Conservation (phyloP, 257 asterid genomes). For the Scutellaria barbata region DNA sequence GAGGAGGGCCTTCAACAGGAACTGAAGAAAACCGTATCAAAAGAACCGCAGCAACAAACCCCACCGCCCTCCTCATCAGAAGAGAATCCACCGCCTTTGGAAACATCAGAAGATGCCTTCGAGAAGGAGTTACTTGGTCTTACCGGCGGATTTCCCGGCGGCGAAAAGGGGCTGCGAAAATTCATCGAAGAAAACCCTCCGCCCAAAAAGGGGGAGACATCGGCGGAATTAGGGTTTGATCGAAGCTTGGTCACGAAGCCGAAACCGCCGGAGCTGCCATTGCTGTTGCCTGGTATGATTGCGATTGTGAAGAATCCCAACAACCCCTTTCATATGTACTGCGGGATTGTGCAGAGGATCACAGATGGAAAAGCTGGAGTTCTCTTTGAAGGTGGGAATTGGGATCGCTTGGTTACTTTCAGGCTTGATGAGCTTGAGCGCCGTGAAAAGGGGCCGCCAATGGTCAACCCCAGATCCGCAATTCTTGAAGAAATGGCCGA, state of each 20-base stretch:
- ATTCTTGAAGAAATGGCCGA: constrained; percentile 61
- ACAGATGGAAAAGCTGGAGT: constrained; percentile 91
- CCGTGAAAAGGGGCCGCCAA: constrained; percentile 81
- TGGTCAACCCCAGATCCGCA: constrained; percentile 79
- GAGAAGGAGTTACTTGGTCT: constrained; percentile 81
- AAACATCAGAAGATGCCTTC: constrained; percentile 58
- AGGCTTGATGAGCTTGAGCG: constrained; percentile 87
- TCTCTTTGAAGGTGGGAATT: constrained; percentile 87
- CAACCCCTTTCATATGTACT: constrained; percentile 75
- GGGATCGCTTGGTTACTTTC: constrained; percentile 77
- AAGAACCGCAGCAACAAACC: constrained; percentile 36
- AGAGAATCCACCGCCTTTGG: constrained; percentile 30
- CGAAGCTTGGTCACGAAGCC: constrained; percentile 55
- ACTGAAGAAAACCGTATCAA: constrained; percentile 49
- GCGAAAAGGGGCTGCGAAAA: constrained; percentile 72
- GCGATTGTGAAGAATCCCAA: constrained; percentile 76
- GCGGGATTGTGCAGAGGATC: constrained; percentile 90
- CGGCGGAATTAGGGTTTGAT: constrained; percentile 42
- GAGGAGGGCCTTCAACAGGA: constrained; percentile 68
- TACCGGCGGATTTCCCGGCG: constrained; percentile 93
- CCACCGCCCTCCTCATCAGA: constrained; percentile 23
- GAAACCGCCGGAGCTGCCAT: constrained; percentile 75
- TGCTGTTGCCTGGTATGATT: constrained; percentile 85
- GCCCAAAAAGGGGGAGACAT: constrained; percentile 43
- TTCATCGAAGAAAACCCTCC: constrained; percentile 81